Percentiles rank a stretch among this genome's conserved stretches.
Conservation (phyloP, 805 yeast species). For the Nakazawaea sp. region DNA sequence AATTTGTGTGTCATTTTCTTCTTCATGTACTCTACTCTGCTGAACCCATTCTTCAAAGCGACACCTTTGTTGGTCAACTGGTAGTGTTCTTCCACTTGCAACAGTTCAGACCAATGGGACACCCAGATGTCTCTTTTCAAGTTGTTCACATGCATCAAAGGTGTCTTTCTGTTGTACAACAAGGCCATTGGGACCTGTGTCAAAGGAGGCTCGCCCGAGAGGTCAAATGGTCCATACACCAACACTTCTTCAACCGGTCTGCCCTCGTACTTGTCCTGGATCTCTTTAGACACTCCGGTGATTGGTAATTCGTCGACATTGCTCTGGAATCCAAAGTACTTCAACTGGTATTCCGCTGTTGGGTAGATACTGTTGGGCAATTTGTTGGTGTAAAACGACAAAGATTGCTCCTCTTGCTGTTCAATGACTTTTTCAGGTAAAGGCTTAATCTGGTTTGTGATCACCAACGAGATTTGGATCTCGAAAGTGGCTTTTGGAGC, state of each 20-base stretch:
- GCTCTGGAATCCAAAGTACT: constrained; percentile 45
- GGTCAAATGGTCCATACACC: constrained; percentile 48
- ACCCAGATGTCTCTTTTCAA: constrained; percentile 79
- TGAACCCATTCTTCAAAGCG: constrained; percentile 59
- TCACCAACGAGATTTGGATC: constrained; percentile 42
- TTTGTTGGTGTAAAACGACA: constrained; percentile 48
- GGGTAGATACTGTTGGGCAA: constrained; percentile 56
- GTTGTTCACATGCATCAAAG: constrained; percentile 53
- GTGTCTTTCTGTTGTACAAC: constrained; percentile 56
- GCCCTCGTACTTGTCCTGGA: constrained; percentile 2
- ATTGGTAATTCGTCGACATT: constrained; percentile 20
- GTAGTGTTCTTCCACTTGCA: constrained; percentile 80
- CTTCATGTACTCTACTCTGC: constrained; percentile 71
- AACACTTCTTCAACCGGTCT: constrained; percentile 30
- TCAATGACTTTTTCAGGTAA: constrained; percentile 50
- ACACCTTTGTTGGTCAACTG: constrained; percentile 77
- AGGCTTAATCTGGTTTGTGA: constrained; percentile 45
- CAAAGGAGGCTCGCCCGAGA: constrained; percentile 32
- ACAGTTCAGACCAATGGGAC: constrained; percentile 71
- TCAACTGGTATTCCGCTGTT: constrained; percentile 40
- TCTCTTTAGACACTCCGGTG: constrained; percentile 1
- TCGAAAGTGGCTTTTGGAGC: constrained; percentile 51
- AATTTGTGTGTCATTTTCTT: constrained; percentile 44
- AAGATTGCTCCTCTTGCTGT: constrained; percentile 54
- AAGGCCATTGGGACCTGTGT: constrained; percentile 43